Evolutionary conservation across 2,329 filamentous ascomycete species (phyloP).

Genomic region (Aspergillus aculeatinus): DNA sequence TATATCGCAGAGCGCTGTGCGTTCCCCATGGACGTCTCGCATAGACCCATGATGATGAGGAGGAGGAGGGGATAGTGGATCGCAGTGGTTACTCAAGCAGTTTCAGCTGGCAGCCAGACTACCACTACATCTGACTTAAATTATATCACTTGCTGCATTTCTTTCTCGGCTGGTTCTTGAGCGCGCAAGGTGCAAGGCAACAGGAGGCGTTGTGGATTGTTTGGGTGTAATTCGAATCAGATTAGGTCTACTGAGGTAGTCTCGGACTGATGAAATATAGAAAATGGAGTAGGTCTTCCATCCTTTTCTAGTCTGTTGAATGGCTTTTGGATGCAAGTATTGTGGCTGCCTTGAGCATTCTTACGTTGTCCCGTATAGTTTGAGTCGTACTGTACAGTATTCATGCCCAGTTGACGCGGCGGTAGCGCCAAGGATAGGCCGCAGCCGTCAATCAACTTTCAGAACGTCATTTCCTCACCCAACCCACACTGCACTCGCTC

Average conservation of each 20-base stretch:
- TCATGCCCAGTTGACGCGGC: slow-evolving; percentile 10
- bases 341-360: background rate
- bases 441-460: background rate
- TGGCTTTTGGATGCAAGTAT: background rate
- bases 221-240: background rate
- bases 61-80: background rate
- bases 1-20: slow-evolving; percentile 2
- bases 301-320: too few species aligned
- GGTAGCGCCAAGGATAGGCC: slow-evolving; percentile 30
- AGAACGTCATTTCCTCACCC: slow-evolving; percentile 31
- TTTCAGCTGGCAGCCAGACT: background rate
- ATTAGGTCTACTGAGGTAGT: background rate
- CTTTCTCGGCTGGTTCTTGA: slow-evolving; percentile 6
- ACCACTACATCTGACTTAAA: background rate
- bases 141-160: background rate
- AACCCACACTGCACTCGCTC: too few species aligned
- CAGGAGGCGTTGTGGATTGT: background rate
- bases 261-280: background rate
- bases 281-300: background rate
- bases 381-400: too few species aligned
- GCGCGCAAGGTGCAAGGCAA: background rate
- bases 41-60: background rate
- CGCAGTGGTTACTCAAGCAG: background rate
- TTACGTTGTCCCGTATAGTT: background rate
- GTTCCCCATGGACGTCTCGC: background rate